These are phyloP conservation scores for Brassica cretica DNA, from an alignment of 345 rosid genomes.

Conservation along the genomic window DNA sequence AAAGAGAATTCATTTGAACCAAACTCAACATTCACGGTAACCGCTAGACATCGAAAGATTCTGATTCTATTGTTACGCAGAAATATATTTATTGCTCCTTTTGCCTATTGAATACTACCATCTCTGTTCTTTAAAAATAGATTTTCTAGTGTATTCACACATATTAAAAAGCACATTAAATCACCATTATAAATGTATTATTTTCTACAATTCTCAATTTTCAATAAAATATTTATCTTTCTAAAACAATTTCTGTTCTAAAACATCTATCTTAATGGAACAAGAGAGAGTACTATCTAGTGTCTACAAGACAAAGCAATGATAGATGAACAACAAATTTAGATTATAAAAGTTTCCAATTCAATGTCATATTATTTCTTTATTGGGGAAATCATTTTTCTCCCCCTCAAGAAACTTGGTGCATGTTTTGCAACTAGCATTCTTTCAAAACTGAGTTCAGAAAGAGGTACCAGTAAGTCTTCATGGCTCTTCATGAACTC, in stretches of 20 bases:
- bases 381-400: background rate
- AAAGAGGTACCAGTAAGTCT: slow-evolving; percentile 70
- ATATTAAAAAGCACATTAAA: too few relatives aligned
- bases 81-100: background rate
- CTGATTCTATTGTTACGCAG: background rate
- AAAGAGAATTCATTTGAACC: slow-evolving; percentile 7
- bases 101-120: background rate
- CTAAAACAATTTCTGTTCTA: too few relatives aligned
- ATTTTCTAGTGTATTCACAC: too few relatives aligned
- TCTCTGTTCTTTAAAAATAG: too few relatives aligned
- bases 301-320: background rate
- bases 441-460: background rate
- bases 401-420: background rate
- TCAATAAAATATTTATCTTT: too few relatives aligned
- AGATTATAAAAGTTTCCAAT: background rate
- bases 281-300: background rate
- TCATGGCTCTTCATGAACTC: slow-evolving; percentile 82
- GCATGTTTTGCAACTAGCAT: background rate
- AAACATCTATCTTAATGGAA: too few relatives aligned
- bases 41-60: background rate
- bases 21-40: background rate
- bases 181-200: too few relatives aligned
- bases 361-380: slow-evolving; percentile 1
- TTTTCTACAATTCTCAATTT: too few relatives aligned
- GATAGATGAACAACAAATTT: background rate